Evolutionary conservation across 129 eudicot genomes (phyloP).

Genomic region (Saposhnikovia divaricata): DNA sequence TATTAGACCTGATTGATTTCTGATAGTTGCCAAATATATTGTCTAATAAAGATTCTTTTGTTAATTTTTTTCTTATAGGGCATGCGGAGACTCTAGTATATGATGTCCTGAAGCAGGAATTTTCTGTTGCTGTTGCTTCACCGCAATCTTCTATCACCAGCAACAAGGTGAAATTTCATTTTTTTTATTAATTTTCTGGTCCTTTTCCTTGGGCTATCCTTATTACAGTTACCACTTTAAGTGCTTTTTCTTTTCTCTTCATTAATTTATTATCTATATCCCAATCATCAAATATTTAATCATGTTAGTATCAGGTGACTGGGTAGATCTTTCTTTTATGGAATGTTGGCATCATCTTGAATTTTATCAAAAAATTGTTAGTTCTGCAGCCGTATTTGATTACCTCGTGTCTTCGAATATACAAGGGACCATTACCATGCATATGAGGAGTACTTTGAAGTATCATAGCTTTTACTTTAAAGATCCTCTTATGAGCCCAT

Average conservation of each 20-base stretch:
- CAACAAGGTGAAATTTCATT: slow-evolving; percentile 47
- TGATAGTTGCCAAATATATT: neutral
- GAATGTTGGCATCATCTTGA: neutral
- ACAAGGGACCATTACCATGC: neutral
- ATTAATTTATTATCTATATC: neutral
- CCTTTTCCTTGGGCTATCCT: neutral
- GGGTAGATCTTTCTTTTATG: neutral
- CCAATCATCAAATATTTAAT: neutral
- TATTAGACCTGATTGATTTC: neutral
- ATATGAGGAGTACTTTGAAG: neutral
- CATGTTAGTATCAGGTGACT: neutral
- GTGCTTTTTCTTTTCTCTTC: neutral
- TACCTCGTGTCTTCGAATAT: neutral
- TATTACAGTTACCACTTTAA: neutral
- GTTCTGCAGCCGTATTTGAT: neutral
- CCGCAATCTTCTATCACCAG: slow-evolving; percentile 68
- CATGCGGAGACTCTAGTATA: slow-evolving; percentile 69
- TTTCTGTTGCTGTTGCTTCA: slow-evolving; percentile 73
- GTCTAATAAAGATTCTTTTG: neutral
- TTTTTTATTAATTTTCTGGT: neutral
- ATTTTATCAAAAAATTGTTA: neutral
- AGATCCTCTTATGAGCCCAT: neutral
- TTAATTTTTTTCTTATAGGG: slow-evolving; percentile 35
- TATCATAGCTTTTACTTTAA: neutral
- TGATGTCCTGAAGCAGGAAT: slow-evolving; percentile 72